These are phyloP conservation scores for Ceratocystis destructans DNA, from an alignment of 2,329 filamentous ascomycete genomes.

Conservation along the genomic window DNA sequence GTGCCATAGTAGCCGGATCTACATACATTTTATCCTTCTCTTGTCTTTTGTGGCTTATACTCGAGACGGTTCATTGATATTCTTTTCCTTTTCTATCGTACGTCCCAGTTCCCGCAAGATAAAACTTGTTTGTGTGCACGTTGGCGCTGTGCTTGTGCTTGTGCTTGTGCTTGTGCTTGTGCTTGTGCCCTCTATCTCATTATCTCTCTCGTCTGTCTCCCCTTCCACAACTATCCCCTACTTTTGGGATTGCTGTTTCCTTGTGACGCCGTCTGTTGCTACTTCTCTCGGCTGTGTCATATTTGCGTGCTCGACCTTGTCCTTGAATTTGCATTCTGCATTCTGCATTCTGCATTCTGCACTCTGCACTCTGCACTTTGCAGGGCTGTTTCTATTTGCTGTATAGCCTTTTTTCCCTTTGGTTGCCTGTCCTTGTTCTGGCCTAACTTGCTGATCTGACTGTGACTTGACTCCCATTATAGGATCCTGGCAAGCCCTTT, in stretches of 20 bases:
- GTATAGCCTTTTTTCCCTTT: not conserved
- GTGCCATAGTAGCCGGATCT: conserved; percentile 9
- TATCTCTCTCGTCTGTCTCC: not conserved
- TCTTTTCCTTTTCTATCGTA: not conserved
- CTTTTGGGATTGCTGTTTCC: not conserved
- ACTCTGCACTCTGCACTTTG: not conserved
- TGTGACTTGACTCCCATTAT: conserved; percentile 1
- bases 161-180: not conserved
- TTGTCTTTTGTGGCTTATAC: not conserved
- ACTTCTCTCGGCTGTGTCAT: not conserved
- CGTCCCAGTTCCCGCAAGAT: not conserved
- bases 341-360: not conserved
- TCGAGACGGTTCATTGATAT: not conserved
- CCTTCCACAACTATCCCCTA: not conserved
- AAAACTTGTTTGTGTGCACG: not conserved
- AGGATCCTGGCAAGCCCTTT: not conserved
- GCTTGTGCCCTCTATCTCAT: not conserved
- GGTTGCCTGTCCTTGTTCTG: not conserved
- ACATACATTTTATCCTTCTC: not conserved
- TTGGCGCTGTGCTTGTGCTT: not conserved
- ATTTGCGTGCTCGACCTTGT: not conserved
- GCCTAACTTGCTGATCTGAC: conserved; percentile 3
- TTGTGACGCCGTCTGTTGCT: not conserved
- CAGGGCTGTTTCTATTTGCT: not conserved
- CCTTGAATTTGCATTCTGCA: not conserved